phyloP scores from a whole-genome alignment of 805 yeast species.

The Spathaspora hagerdaliae region DNA sequence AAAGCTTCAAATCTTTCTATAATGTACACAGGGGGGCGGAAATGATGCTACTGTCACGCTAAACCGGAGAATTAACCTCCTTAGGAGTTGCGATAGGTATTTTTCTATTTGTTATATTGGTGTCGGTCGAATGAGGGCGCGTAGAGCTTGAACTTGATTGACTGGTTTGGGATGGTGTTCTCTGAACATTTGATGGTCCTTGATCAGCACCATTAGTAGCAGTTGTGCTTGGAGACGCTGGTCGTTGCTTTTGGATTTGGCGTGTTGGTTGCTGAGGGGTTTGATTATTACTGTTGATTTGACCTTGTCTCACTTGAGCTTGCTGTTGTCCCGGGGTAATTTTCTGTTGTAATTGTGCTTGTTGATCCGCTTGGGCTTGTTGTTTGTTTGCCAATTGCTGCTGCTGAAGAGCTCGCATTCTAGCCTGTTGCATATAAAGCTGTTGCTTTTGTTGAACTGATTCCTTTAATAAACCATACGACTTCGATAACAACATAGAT shows the following conservation, averaged over 20 bases:
- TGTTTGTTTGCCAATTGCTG: constrained; percentile 24
- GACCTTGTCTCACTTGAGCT: background rate
- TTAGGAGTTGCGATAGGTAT: constrained; percentile 26
- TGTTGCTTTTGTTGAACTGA: constrained; percentile 68
- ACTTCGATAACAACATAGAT: constrained; percentile 81
- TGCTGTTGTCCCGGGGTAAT: background rate
- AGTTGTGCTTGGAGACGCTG: constrained; percentile 18
- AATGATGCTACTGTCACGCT: too few relatives aligned
- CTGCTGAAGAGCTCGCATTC: constrained; percentile 39
- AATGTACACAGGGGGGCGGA: too few relatives aligned
- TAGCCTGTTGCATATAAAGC: constrained; percentile 45
- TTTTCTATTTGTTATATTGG: constrained; percentile 25
- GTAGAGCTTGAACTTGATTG: background rate
- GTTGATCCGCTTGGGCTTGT: constrained; percentile 7
- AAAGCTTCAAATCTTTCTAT: too few relatives aligned
- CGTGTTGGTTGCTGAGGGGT: background rate
- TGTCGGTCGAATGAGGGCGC: background rate
- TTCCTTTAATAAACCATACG: constrained; percentile 75
- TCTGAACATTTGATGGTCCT: constrained; percentile 30
- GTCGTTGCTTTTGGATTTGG: background rate
- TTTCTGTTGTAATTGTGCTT: constrained; percentile 7
- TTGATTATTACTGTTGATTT: background rate
- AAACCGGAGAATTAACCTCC: constrained; percentile 18
- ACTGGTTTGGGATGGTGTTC: background rate
- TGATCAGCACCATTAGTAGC: constrained; percentile 24